Base-by-base conservation (phyloP, 805 yeast genomes). In the Ogataea paradorogensis region DNA sequence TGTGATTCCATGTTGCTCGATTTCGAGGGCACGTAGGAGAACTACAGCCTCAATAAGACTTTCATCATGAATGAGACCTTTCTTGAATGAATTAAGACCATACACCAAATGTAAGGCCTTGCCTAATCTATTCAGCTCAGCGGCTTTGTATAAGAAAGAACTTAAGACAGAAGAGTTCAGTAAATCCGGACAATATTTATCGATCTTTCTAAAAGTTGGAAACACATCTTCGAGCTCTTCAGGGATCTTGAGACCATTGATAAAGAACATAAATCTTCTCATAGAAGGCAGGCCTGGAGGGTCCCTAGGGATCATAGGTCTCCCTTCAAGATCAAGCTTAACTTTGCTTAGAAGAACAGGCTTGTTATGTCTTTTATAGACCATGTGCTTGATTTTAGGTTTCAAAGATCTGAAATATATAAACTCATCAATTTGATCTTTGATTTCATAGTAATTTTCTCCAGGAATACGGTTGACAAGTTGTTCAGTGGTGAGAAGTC, bases 391-490 rank as follows among this genome's bases (percentile, higher is more conserved):
- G 47, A 53, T 45, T 27, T 46, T 49, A 15, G 52, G 48, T 2
- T 54, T 47, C 9, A 59, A 27, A 8, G 56, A 35, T 15, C 48
- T 43, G 43, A 35, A 55, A 33, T 59, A 53, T 14, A 52, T 43
- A 26, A 48, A 61, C n/a, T 56, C 60, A 35, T 61, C 65, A 15
- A 61, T 47, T 27, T 55, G 55, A 15, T 48, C 45, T 32, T 59
- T 61, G 33, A 58, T 56, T 9, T 37, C 51, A 29, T 47, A 47
- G 27, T 34, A 43, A 3, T 14, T 9, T 4, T 23, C 32, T 5
- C 42, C 42, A 5, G 36, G 36, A 31, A 15, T 15, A 5, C 36
- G 36, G n/a, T 21, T 22, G n/a, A 27, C 23, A 20, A 32, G 18
- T 11, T 31, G 33, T 9, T 27, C 33, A 4, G 30, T 38, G 15